phyloP scores from a whole-genome alignment of 2,329 filamentous ascomycete genomes.

The Nannizziopsis barbatae region DNA sequence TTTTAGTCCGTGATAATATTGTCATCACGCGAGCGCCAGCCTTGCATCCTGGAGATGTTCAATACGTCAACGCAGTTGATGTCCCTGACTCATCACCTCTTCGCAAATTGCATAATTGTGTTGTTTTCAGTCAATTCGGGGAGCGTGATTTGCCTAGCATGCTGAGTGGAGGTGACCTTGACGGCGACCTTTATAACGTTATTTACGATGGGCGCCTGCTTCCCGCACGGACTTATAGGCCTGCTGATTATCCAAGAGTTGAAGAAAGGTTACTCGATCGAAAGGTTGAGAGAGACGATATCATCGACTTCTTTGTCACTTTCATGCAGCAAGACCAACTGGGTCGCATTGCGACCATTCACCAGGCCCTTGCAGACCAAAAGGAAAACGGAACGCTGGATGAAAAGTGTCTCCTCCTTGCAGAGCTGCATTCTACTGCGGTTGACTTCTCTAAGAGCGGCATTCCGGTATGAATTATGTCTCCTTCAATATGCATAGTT shows the following conservation, averaged over 20 bases:
- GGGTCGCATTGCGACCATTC: constrained; percentile 53
- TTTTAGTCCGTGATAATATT: constrained; percentile 33
- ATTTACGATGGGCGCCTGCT: constrained; percentile 55
- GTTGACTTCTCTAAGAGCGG: constrained; percentile 72
- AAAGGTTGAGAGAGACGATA: constrained; percentile 51
- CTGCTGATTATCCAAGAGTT: constrained; percentile 60
- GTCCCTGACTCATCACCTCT: constrained; percentile 50
- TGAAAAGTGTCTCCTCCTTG: constrained; percentile 44
- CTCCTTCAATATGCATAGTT: background rate
- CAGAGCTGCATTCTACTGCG: constrained; percentile 56
- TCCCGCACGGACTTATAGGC: constrained; percentile 35
- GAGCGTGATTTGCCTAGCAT: constrained; percentile 63
- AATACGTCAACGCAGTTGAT: constrained; percentile 49
- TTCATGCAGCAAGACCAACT: constrained; percentile 60
- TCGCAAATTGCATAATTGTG: constrained; percentile 54
- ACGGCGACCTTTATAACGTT: constrained; percentile 71
- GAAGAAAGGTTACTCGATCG: constrained; percentile 49
- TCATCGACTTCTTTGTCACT: constrained; percentile 68
- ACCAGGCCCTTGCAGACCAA: constrained; percentile 55
- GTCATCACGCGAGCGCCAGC: constrained; percentile 70
- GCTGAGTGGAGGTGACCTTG: constrained; percentile 70
- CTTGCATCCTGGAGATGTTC: constrained; percentile 70
- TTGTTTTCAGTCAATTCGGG: constrained; percentile 66
- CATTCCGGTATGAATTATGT: constrained; percentile 35
- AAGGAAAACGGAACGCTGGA: constrained; percentile 42